Evolutionary conservation across 257 asterid species (phyloP), one percentile per base, ranked within the genome.

Genomic region (Ilex aquifolium): DNA sequence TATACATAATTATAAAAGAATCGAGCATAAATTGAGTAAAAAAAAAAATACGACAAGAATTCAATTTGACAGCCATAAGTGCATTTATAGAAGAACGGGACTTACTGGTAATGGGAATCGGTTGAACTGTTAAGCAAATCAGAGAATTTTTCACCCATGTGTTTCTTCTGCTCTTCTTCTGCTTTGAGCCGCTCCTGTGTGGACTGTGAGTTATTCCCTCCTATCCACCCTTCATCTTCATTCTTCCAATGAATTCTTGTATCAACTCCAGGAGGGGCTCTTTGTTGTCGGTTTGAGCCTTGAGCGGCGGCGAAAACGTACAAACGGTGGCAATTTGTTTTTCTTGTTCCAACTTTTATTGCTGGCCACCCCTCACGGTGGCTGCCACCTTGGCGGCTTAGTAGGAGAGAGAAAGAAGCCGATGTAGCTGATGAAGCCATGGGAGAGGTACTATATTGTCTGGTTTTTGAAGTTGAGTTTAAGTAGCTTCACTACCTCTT

Each of bases 171-270:
- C 6, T 82, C 79, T 60, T 91, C 57, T 14, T 53, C 87, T 0
- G 61, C 75, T 57, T 76, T 82, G 63, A 69, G 59, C 62, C 64
- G 77, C 54, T 80, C 82, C 67, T 74, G 60, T 1, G 77, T 59
- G 3, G 88, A 53, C 27, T 68, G 42, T 1, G 88, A 77, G 54
- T 30, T 70, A 21, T 69, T 64, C n/a, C 81, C 95, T 1, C 95
- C 95, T 59, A 88, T 54, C 98, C 98, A 91, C 5, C 98, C 96
- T 56, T 88, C 98, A 5, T 91, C 94, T 31, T 91, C 95, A 39
- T 71, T 86, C 74, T 84, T 95, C 96, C 96, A 88, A 32, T 86
- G 96, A 69, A 91, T 88, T 74, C 98, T 74, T 6, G 98, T 88
- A 60, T 91, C 95, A 31, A 82, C 87, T 29, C 90, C 95, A 0